Conservation (phyloP, 345 rosid species). For the Citrus medica region DNA sequence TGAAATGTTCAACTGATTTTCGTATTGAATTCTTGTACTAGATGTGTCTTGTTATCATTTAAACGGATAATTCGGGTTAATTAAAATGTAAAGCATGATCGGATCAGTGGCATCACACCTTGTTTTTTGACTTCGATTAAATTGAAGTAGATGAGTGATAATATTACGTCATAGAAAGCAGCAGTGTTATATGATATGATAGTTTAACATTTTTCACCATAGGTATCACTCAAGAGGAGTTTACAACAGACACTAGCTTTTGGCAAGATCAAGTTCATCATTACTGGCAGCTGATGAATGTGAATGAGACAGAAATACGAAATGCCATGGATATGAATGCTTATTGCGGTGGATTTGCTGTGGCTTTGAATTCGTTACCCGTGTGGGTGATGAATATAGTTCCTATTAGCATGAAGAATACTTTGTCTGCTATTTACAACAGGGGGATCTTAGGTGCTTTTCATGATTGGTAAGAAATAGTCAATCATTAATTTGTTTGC, state of each 20-base stretch:
- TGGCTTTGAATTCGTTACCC: slow-evolving; percentile 56
- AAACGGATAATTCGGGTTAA: not conserved
- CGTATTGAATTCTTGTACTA: not conserved
- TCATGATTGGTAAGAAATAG: slow-evolving; percentile 81
- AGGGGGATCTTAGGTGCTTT: slow-evolving; percentile 76
- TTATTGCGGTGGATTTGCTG: slow-evolving; percentile 70
- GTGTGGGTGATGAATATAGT: slow-evolving; percentile 96
- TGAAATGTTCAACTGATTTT: not conserved
- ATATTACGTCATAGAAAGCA: not conserved
- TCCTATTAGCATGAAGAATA: slow-evolving; percentile 64
- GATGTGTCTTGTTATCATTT: not conserved
- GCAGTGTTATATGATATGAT: not conserved
- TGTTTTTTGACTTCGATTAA: not conserved
- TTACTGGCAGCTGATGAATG: slow-evolving; percentile 71
- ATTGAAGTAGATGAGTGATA: not conserved
- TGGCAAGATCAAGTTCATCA: slow-evolving; percentile 72
- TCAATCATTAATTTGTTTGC: not conserved
- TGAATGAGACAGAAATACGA: slow-evolving; percentile 46
- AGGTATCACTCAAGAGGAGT: slow-evolving; percentile 69
- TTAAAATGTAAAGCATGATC: not conserved
- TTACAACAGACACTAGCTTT: slow-evolving; percentile 48
- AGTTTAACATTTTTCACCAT: slow-evolving; percentile 12
- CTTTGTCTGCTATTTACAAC: slow-evolving; percentile 68
- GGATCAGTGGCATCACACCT: not conserved
- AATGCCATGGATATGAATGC: slow-evolving; percentile 96